Conservation (phyloP, 345 rosid genomes). For the Erucastrum elatum region DNA sequence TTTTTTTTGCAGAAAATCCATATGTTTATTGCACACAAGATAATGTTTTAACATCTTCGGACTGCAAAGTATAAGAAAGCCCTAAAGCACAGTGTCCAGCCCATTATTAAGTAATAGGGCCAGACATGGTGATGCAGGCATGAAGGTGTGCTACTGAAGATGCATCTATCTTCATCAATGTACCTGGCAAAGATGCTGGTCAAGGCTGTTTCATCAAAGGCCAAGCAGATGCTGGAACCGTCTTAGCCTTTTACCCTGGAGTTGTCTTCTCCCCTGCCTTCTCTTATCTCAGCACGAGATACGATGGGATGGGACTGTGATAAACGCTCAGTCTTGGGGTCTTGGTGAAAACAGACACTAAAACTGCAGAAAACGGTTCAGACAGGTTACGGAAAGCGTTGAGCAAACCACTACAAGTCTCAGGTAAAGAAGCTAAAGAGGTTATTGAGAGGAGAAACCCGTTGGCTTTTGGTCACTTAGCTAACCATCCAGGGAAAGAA, state of each 20-base stretch:
- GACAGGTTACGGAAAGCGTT: conserved; percentile 71
- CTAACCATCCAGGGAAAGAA: conserved; percentile 81
- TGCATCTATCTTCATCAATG: conserved; percentile 49
- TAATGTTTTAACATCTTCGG: no score
- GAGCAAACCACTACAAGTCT: conserved; percentile 66
- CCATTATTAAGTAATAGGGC: conserved; percentile 13
- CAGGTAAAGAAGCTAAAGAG: conserved; percentile 42
- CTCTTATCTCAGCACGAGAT: conserved; percentile 84
- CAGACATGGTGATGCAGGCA: background rate
- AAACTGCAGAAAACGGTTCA: conserved; percentile 49
- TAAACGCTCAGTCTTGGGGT: conserved; percentile 95
- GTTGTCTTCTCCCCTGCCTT: conserved; percentile 73
- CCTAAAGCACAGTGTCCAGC: background rate
- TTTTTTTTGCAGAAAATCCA: no score
- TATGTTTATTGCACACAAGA: no score
- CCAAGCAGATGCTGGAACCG: conserved; percentile 73
- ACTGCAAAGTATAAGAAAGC: background rate
- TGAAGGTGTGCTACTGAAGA: conserved; percentile 11
- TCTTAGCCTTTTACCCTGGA: conserved; percentile 90
- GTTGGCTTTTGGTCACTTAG: conserved; percentile 84
- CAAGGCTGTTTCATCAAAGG: conserved; percentile 78
- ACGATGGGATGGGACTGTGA: conserved; percentile 86
- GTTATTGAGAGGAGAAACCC: conserved; percentile 84
- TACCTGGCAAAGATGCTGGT: conserved; percentile 81
- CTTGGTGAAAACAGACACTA: conserved; percentile 44